These are phyloP conservation scores for Vitis rupestris DNA, from an alignment of 164 flowering plant species.

Conservation along the genomic window DNA sequence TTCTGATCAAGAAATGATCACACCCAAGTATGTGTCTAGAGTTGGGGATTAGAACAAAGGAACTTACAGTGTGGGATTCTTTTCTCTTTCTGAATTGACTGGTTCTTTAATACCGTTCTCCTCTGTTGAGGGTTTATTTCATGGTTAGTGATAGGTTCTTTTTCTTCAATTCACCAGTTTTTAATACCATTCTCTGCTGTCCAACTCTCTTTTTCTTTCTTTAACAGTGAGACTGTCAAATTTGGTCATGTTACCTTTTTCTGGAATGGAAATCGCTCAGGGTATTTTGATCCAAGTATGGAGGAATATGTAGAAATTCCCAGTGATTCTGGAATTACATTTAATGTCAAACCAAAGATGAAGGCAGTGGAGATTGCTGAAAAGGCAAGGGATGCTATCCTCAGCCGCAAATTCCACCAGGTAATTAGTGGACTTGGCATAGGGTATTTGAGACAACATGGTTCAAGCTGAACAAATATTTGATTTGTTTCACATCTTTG, in stretches of 20 bases:
- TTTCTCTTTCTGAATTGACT: no score
- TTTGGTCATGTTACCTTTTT: conserved; percentile 99
- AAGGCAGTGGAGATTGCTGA: conserved; percentile 94
- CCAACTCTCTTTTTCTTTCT: not conserved
- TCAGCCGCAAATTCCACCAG: conserved; percentile 85
- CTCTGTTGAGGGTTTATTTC: not conserved
- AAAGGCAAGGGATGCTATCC: conserved; percentile 91
- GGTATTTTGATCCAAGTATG: conserved; percentile 69
- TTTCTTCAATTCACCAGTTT: not conserved
- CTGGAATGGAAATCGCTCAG: conserved; percentile 99
- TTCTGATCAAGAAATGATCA: no score
- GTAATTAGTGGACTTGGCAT: conserved; percentile 27
- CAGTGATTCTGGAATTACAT: conserved; percentile 88
- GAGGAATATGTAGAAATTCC: conserved; percentile 99
- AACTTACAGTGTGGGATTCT: no score
- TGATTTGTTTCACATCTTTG: not conserved
- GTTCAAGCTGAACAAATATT: not conserved
- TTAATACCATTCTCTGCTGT: not conserved
- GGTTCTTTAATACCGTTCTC: no score
- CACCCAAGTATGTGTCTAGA: no score
- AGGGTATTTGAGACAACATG: not conserved
- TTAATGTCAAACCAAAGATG: conserved; percentile 92
- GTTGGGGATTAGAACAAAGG: no score
- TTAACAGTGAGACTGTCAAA: conserved; percentile 88
- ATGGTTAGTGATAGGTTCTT: not conserved